Percentiles rank a stretch among this genome's conserved stretches.
These are phyloP conservation scores for Starmerella vaccinii DNA, from an alignment of 805 yeast species.

Conservation along the genomic window DNA sequence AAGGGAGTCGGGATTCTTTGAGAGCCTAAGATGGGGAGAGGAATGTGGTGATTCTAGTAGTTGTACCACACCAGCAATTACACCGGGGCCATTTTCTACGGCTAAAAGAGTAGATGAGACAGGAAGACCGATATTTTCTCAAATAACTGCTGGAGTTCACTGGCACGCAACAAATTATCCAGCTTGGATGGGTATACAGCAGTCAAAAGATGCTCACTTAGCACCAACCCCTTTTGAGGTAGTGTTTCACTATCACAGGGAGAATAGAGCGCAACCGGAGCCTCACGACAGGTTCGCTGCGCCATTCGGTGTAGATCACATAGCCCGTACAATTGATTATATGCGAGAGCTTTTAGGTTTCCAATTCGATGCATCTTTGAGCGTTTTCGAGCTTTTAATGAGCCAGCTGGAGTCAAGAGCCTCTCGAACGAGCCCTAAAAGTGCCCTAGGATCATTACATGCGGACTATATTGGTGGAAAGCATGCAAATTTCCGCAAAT, in stretches of 20 bases:
- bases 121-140: slow-evolving; percentile 8
- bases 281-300: not conserved
- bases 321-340: slow-evolving; percentile 46
- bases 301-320: slow-evolving; percentile 33
- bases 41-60: not conserved
- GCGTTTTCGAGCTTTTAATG: slow-evolving; percentile 58
- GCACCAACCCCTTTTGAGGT: too few relatives aligned
- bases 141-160: slow-evolving; percentile 22
- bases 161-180: slow-evolving; percentile 59
- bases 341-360: slow-evolving; percentile 53
- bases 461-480: slow-evolving; percentile 68
- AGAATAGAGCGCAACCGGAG: too few relatives aligned
- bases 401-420: slow-evolving; percentile 57
- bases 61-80: slow-evolving; percentile 10
- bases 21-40: slow-evolving; percentile 8
- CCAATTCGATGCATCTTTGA: slow-evolving; percentile 53
- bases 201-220: not conserved
- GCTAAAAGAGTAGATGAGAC: not conserved
- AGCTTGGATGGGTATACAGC: slow-evolving; percentile 63
- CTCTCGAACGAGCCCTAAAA: slow-evolving; percentile 47
- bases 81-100: slow-evolving; percentile 16
- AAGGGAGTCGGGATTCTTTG: slow-evolving; percentile 6
- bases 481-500: slow-evolving; percentile 56
- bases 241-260: too few relatives aligned
- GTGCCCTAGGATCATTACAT: slow-evolving; percentile 52